Evolutionary conservation across 257 asterid species (phyloP), one percentile per base, ranked within the genome.

Genomic region (Handroanthus guayacan): DNA sequence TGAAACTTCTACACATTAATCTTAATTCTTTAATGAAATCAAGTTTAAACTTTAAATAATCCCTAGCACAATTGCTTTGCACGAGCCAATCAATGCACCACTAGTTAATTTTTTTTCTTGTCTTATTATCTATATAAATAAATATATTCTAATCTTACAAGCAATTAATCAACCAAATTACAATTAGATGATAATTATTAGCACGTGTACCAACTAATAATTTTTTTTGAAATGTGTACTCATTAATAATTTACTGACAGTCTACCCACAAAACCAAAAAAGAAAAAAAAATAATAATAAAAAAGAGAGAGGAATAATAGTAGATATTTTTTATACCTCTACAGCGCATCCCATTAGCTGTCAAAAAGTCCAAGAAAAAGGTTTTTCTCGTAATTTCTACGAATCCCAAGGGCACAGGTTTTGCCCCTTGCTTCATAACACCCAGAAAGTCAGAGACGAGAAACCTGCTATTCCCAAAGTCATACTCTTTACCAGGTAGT

Each of bases 151-250:
- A 18, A 25, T 47, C 6, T 66, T 8, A 36, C 8, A 25, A 56
- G 36, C 47, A 38, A 58, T 69, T 34, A 63, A 74, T 43, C 43
- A 75, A 17, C 45, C 17, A 80, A 70, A 20, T 50, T 51, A n/a
- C 80, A 80, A n/a, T 62, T 64, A 20, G 75, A 61, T 8, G 31
- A 56, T 80, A 71, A 71, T 76, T 50, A 76, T 48, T 47, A 47
- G 62, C 81, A 76, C 78, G 72, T 63, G 81, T 65, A 43, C n/a
- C 45, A 16, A 41, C 75, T 57, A 43, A 51, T 78, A 70, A 69
- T 48, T 62, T 63, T 63, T 34, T 38, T 51, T 39, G 69, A 63
- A 51, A 65, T 6, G 16, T 12, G n/a, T 51, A 51, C 55, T 10
- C 0, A 25, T 1, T 25, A 25, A 25, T 41, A 41, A 41, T 63